Percentiles rank a stretch among this genome's conserved stretches.
Evolutionary conservation across 441 rosid species (phyloP).

Genomic region (Metrosideros polymorpha): DNA sequence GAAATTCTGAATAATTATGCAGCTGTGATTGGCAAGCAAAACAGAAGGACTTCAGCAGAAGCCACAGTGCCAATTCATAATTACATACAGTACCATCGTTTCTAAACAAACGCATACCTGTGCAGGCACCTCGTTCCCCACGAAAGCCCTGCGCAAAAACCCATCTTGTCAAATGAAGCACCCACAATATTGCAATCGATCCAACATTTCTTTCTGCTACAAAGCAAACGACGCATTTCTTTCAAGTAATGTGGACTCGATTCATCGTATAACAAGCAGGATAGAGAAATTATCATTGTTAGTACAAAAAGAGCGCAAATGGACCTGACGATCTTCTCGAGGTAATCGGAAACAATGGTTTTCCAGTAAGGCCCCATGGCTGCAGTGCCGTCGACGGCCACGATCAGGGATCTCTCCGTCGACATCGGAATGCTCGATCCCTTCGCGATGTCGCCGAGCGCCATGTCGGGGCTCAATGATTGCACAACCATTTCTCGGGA

Average conservation of each 20-base stretch:
- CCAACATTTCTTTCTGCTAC: neutral
- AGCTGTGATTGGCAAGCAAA: neutral
- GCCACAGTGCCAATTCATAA: neutral
- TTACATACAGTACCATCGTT: neutral
- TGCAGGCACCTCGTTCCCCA: neutral
- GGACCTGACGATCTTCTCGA: slow-evolving; percentile 83
- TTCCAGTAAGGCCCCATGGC: slow-evolving; percentile 91
- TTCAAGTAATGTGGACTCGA: neutral
- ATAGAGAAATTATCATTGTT: neutral
- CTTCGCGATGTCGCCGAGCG: neutral
- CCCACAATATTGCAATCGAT: neutral
- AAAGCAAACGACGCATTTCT: neutral
- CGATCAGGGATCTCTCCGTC: slow-evolving; percentile 90
- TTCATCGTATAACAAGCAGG: neutral
- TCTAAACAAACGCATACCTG: neutral
- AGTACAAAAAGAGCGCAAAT: neutral
- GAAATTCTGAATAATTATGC: neutral
- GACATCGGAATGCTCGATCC: neutral
- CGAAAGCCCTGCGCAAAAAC: neutral
- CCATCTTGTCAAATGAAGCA: neutral
- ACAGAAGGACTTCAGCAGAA: neutral
- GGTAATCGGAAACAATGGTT: slow-evolving; percentile 65
- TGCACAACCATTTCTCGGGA: neutral
- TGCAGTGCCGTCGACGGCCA: slow-evolving; percentile 85
- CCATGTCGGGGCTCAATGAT: neutral